Conservation (phyloP, 306 rosid genomes). For the Delonix regia region DNA sequence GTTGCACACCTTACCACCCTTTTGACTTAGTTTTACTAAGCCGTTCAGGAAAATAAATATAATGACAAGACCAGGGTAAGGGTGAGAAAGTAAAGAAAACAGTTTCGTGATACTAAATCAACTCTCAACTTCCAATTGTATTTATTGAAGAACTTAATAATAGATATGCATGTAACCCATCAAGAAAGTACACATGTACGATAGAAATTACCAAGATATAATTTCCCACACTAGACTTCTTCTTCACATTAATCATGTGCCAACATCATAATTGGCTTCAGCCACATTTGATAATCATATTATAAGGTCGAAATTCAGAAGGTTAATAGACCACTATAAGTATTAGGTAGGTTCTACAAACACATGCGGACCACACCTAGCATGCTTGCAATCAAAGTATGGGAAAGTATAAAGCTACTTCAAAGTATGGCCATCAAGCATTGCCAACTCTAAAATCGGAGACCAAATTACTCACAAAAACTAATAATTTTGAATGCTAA, state of each 20-base stretch:
- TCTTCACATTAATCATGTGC: background rate
- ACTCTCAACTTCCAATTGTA: background rate
- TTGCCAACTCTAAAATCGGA: background rate
- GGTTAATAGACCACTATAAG: background rate
- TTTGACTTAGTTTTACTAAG: background rate
- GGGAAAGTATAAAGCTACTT: background rate
- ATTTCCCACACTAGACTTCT: background rate
- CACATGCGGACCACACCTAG: background rate
- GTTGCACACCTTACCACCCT: background rate
- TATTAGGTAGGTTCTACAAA: background rate
- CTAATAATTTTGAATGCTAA: background rate
- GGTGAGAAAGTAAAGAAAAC: background rate
- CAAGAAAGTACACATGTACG: background rate
- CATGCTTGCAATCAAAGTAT: background rate
- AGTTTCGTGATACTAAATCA: background rate
- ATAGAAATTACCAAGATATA: background rate
- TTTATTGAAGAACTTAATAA: background rate
- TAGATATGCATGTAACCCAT: background rate
- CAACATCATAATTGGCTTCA: background rate
- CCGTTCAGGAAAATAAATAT: background rate
- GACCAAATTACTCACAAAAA: background rate
- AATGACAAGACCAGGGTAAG: background rate
- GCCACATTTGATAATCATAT: background rate
- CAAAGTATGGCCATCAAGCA: conserved; percentile 11
- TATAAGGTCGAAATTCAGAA: background rate